Percentiles rank a stretch among this genome's conserved stretches.
These are phyloP conservation scores for Rhamnella rubrinervis DNA, from an alignment of 331 rosid genomes.

Conservation along the genomic window DNA sequence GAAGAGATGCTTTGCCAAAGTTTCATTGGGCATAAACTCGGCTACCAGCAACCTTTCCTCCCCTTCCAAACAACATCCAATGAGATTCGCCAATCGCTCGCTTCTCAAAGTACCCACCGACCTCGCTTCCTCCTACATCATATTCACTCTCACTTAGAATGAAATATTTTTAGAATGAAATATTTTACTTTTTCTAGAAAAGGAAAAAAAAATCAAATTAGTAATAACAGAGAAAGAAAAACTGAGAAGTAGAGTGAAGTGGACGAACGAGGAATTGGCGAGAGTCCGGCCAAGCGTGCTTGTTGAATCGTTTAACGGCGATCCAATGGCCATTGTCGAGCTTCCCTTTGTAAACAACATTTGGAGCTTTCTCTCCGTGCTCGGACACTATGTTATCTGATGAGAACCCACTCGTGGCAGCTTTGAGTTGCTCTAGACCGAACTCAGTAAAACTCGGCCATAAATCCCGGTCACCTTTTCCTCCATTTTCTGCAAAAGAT, in stretches of 20 bases:
- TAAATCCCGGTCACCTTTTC: constrained; percentile 45
- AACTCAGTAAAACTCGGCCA: constrained; percentile 76
- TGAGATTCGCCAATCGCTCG: constrained; percentile 81
- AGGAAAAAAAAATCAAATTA: background rate
- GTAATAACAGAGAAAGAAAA: background rate
- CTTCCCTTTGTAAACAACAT: constrained; percentile 79
- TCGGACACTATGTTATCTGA: constrained; percentile 85
- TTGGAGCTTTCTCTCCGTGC: constrained; percentile 96
- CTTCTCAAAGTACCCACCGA: constrained; percentile 80
- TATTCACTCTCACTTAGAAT: constrained; percentile 2
- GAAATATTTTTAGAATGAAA: constrained; percentile 1
- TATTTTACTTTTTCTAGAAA: background rate
- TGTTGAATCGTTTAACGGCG: constrained; percentile 92
- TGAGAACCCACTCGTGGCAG: constrained; percentile 67
- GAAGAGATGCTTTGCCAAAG: constrained; percentile 87
- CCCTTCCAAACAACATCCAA: constrained; percentile 86
- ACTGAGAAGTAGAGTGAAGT: background rate
- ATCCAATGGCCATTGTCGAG: constrained; percentile 61
- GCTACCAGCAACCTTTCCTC: constrained; percentile 88
- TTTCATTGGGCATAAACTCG: constrained; percentile 85
- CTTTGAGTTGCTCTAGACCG: constrained; percentile 67
- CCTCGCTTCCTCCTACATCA: constrained; percentile 70
- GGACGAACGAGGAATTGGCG: constrained; percentile 82
- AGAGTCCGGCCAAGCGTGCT: constrained; percentile 90
- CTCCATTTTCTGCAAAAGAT: constrained; percentile 67